Percentiles rank a stretch among this genome's conserved stretches.
Evolutionary conservation across 2,329 filamentous ascomycete genomes (phyloP).

Genomic region (Aspergillus arachidicola): DNA sequence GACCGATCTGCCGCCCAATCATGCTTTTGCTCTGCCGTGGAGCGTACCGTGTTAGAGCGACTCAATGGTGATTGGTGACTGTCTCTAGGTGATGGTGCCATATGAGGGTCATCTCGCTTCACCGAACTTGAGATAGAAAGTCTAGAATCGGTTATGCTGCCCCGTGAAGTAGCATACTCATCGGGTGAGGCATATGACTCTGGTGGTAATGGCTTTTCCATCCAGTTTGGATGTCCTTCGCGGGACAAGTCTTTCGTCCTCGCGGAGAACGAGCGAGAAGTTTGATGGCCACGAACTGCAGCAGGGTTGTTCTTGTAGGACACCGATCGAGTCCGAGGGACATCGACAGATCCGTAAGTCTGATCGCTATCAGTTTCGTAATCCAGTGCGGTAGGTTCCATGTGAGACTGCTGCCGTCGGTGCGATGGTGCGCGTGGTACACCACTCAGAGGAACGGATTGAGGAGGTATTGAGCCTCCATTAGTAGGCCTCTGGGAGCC

Average conservation of each 20-base stretch:
- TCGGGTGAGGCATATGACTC: constrained; percentile 14
- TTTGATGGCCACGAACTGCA: constrained; percentile 13
- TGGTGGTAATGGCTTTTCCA: constrained; percentile 15
- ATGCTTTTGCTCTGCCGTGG: constrained; percentile 34
- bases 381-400: constrained; percentile 4
- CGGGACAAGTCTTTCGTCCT: constrained; percentile 23
- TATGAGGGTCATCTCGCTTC: constrained; percentile 11
- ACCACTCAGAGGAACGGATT: constrained; percentile 20
- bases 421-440: constrained; percentile 25
- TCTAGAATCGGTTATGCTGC: not conserved
- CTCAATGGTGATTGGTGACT: constrained; percentile 26
- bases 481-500: constrained; percentile 13
- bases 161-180: constrained; percentile 5
- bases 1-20: constrained; percentile 79
- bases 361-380: constrained; percentile 18
- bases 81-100: constrained; percentile 17
- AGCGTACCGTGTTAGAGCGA: constrained; percentile 36
- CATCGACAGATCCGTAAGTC: constrained; percentile 61
- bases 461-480: constrained; percentile 14
- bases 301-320: constrained; percentile 56
- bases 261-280: constrained; percentile 29
- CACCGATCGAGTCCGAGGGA: constrained; percentile 60
- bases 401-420: constrained; percentile 17
- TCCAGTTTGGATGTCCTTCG: constrained; percentile 13
- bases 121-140: constrained; percentile 1